Evolutionary conservation across 2,329 filamentous ascomycete genomes (phyloP).

Genomic region (Amphichorda felina): DNA sequence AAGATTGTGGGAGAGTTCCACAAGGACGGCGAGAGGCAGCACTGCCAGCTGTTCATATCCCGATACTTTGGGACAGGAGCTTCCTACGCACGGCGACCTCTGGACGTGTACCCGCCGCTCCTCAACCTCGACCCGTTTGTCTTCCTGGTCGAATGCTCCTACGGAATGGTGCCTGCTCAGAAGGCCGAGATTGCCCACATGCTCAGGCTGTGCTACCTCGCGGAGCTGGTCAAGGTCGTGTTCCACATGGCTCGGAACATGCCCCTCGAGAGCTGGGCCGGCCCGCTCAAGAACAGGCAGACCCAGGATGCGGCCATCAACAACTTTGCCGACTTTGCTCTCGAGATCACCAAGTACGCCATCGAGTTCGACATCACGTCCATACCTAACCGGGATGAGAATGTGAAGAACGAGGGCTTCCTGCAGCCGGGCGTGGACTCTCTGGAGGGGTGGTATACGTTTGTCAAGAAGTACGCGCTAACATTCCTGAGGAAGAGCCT

Average conservation of each 20-base stretch:
- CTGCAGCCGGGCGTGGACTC: conserved; percentile 42
- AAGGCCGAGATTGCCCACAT: conserved; percentile 67
- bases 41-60: conserved; percentile 63
- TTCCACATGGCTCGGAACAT: conserved; percentile 45
- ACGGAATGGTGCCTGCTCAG: conserved; percentile 56
- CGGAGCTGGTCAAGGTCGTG: conserved; percentile 79
- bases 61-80: conserved; percentile 34
- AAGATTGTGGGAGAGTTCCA: conserved; percentile 45
- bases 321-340: conserved; percentile 44
- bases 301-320: conserved; percentile 33
- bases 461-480: conserved; percentile 75
- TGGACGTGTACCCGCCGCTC: conserved; percentile 42
- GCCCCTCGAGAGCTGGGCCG: conserved; percentile 34
- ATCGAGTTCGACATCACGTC: conserved; percentile 16
- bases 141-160: conserved; percentile 69
- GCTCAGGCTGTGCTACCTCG: conserved; percentile 76
- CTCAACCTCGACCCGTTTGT: conserved; percentile 62
- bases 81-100: conserved; percentile 23
- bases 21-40: conserved; percentile 57
- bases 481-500: conserved; percentile 77
- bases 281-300: conserved; percentile 28
- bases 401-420: conserved; percentile 31
- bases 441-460: conserved; percentile 41
- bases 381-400: neutral
- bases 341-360: conserved; percentile 31